Base-by-base conservation (phyloP, 2,329 filamentous ascomycete genomes). In the Diplodia scrobiculata region DNA sequence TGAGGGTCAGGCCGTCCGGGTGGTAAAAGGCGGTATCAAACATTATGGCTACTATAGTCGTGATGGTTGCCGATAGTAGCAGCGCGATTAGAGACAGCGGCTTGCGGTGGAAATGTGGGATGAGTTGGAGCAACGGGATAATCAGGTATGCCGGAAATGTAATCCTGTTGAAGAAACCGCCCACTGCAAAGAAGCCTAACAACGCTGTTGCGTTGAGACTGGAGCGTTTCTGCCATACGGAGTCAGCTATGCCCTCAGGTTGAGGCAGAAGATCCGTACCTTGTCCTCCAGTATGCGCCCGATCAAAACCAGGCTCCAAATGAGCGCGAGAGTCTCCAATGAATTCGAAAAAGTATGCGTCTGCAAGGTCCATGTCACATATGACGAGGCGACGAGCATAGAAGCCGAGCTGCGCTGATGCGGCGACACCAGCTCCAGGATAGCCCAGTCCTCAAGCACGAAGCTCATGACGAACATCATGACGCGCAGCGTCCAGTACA, bases 281-380 rank as follows among this genome's bases (percentile, higher is more conserved):
- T 89, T 90, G 73, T 89, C 87, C 70, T 89, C 88, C 53, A 90
- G 83, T 71, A 98, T 95, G 75, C 94, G 89, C 77, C 91, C 88
- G 68, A 97, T 93, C 76, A 99, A 80, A 55, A 98, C 93, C 77
- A 99, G 80, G 73, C 91, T 93, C 95, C 95, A 99, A 64, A 91
- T 86, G 62, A 99, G 92, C 60, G 94, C 85, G 71, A 99, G 82
- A 2, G 95, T 98, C 81, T 99, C 95, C 70, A 98, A 86, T 68
- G 94, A 96, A 79, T 99, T 99, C 69, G 94, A 98, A 78, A 99
- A 98, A 13, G 95, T 98, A 79, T 99, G 95, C 19, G 92, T 95
- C 79, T 99, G 95, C 80, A 94, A 97, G 52, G 94, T 97, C 94
- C 95, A 99, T 55, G 95, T 99, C 71, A 97, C 94, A 79, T 98